A percentile compares a stretch with the other conserved stretches of the same genome.
phyloP scores from a whole-genome alignment of 108 stramenopile species.

The Cyclostephanos invisitatus region DNA sequence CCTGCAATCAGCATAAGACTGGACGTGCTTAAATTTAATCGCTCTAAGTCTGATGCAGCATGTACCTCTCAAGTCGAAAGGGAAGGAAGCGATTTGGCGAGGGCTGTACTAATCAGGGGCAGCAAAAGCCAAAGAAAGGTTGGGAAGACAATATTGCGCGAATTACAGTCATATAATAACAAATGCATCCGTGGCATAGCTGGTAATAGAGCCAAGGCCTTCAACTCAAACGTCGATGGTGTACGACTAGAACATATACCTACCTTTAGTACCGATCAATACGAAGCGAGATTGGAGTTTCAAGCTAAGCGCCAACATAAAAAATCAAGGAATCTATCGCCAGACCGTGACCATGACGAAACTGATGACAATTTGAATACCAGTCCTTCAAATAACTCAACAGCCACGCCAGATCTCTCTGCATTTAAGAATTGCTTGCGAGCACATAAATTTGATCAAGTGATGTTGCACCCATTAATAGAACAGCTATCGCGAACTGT shows the following conservation, averaged over 20 bases:
- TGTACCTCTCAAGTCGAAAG: background rate
- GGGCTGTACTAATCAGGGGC: conserved; percentile 27
- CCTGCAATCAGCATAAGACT: conserved; percentile 79
- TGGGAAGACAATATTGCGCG: conserved; percentile 45
- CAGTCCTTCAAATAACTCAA: background rate
- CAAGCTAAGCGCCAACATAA: conserved; percentile 17
- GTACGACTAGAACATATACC: background rate
- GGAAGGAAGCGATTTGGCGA: conserved; percentile 15
- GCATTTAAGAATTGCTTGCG: background rate
- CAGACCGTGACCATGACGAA: conserved; percentile 1
- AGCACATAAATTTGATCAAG: conserved; percentile 6
- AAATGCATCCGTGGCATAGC: conserved; percentile 13
- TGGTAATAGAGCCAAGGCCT: background rate
- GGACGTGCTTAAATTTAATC: conserved; percentile 53
- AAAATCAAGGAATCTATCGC: conserved; percentile 24
- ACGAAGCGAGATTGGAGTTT: background rate
- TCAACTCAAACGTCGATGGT: background rate
- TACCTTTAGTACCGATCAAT: background rate
- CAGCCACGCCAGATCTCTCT: background rate
- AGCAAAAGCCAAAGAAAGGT: conserved; percentile 73
- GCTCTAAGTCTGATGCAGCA: background rate
- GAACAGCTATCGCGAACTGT: conserved; percentile 14
- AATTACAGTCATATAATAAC: conserved; percentile 33
- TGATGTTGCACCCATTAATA: conserved; percentile 11
- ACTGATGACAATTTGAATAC: background rate